phyloP scores from a whole-genome alignment of 2,329 filamentous ascomycete genomes.

The Teratosphaeria nubilosa region DNA sequence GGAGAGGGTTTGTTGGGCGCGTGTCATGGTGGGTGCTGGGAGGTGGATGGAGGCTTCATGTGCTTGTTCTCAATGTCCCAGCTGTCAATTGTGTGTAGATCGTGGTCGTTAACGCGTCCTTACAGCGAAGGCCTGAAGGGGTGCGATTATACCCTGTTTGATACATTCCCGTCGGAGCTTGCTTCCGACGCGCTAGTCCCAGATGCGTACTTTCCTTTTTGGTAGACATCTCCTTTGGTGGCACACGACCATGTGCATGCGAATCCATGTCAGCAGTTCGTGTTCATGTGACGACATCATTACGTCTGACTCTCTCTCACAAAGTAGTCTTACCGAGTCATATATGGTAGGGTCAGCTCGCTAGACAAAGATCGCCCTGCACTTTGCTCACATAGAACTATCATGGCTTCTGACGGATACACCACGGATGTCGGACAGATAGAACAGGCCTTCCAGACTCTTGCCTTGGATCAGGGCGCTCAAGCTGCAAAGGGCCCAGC shows the following conservation, averaged over 20 bases:
- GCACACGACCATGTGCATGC: neutral
- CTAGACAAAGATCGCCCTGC: neutral
- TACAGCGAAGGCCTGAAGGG: neutral
- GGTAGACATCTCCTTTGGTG: neutral
- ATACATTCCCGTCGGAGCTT: neutral
- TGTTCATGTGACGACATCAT: neutral
- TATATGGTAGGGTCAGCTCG: neutral
- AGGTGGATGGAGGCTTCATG: neutral
- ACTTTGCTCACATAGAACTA: neutral
- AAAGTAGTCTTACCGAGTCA: neutral
- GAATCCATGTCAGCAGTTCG: neutral
- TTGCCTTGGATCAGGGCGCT: neutral
- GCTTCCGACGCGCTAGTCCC: neutral
- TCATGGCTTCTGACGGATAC: neutral
- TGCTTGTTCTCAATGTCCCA: neutral
- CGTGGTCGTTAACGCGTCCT: neutral
- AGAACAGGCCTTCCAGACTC: neutral
- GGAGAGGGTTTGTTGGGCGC: constrained; percentile 85
- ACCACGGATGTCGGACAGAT: neutral
- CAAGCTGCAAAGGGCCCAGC: neutral
- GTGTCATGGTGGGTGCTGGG: constrained; percentile 59
- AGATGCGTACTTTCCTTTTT: neutral
- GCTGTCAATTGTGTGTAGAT: neutral
- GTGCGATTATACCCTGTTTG: neutral
- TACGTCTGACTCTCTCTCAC: neutral